Percentiles rank a stretch among this genome's conserved stretches.
Evolutionary conservation across 345 rosid genomes (phyloP).

Genomic region (Syzygium aqueum): DNA sequence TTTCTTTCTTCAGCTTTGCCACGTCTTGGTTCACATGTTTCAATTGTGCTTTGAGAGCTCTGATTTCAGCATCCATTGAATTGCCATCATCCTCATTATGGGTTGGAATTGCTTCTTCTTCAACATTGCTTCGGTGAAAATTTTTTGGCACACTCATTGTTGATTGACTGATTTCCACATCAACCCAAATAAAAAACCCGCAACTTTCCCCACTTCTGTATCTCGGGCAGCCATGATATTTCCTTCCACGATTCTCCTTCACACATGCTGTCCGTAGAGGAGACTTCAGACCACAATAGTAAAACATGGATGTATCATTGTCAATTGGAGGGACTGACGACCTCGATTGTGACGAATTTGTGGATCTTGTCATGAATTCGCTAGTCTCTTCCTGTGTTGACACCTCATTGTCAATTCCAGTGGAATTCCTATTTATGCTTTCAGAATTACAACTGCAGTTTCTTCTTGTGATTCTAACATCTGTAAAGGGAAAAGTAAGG

Average conservation of each 20-base stretch:
- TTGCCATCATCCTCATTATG: neutral
- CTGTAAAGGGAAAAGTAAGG: no score
- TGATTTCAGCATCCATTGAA: neutral
- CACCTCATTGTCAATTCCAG: no score
- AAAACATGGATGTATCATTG: neutral
- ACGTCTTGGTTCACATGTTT: neutral
- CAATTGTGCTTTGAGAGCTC: neutral
- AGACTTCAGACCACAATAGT: neutral
- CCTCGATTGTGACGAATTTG: neutral
- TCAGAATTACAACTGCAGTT: no score
- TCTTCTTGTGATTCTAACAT: no score
- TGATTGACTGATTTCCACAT: neutral
- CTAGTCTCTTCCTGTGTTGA: no score
- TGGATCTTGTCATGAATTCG: neutral
- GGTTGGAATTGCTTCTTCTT: neutral
- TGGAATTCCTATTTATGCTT: no score
- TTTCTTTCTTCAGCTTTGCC: no score
- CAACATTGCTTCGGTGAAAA: accelerated
- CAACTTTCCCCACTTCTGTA: neutral
- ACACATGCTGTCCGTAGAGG: no score
- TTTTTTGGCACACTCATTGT: neutral
- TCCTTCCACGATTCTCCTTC: no score
- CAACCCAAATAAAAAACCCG: neutral
- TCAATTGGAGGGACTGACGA: neutral
- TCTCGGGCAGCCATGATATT: accelerated